Evolutionary conservation across 2,329 filamentous ascomycete genomes (phyloP), one percentile per base, ranked within the genome.

Genomic region (Aspergillus terreus): DNA sequence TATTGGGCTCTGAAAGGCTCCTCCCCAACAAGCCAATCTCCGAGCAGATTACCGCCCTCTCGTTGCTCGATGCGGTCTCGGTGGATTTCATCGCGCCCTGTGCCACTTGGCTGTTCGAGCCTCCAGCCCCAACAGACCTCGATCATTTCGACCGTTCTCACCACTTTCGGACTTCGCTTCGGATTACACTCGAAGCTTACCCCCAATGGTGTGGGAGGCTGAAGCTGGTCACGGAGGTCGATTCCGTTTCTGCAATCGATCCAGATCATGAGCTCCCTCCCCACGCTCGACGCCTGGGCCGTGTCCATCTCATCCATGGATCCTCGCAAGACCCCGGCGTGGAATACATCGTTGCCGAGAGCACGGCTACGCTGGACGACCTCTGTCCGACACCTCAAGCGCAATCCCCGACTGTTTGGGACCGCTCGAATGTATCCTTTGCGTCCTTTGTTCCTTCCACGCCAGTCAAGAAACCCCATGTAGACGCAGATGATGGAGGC

Each of bases 21-120:
- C 56, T 58, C 14, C 59, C 60, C 12, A 57, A 25, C 17, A 44
- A 44, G 19, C 47, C 50, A 12, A 40, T 21, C 30, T 44, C 25
- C 11, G 58, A 59, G 45, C 43, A 46, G 10, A 50, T 47, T 15
- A 45, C 49, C 3, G 44, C 58, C 17, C 53, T 63, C 9, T 63
- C 60, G 4, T 46, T 63, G 2, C 58, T 74, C 12, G 76, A 79
- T 61, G 72, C 72, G 2, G 72, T 71, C 0, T 70, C 72, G 9
- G 70, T 71, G 2, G 63, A 71, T 4, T 79, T 76, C 53, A 49
- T 67, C 1, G 55, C 68, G 4, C 72, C 72, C 6, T 71, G 66
- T 17, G 75, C 73, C 3, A 68, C 77, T 15, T 79, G 76, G 76
- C 68, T 77, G 6, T 78, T 66, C 50, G 63, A 75, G 32, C 59